These are phyloP conservation scores for Aspergillus costaricaensis DNA, from an alignment of 2,329 filamentous ascomycete genomes.

Conservation along the genomic window DNA sequence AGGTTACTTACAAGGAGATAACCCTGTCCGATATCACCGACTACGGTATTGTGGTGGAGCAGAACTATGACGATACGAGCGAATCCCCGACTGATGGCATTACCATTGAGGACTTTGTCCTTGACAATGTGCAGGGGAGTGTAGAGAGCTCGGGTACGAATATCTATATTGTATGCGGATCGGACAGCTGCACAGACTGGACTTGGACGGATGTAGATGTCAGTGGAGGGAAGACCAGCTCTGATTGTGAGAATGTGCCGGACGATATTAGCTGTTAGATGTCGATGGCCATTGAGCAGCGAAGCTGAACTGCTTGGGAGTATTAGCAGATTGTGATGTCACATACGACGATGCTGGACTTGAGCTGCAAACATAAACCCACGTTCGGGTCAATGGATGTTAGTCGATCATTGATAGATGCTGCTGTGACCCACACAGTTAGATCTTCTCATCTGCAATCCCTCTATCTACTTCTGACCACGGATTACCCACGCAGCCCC, in stretches of 20 bases:
- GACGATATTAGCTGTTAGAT: constrained; percentile 36
- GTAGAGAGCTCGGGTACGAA: not conserved
- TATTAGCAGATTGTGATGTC: no score
- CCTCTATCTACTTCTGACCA: no score
- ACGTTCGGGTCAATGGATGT: no score
- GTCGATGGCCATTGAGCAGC: no score
- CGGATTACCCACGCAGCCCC: not conserved
- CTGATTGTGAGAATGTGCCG: constrained; percentile 47
- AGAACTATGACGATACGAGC: constrained; percentile 3
- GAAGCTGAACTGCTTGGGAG: no score
- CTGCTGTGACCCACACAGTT: not conserved
- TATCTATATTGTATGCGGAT: constrained; percentile 43
- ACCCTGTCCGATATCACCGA: not conserved
- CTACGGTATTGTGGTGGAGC: constrained; percentile 1
- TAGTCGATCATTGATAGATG: not conserved
- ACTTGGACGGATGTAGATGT: constrained; percentile 54
- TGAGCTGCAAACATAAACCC: no score
- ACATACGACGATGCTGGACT: no score
- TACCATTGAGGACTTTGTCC: not conserved
- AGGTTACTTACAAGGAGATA: constrained; percentile 28
- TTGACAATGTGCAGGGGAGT: not conserved
- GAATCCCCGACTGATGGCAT: not conserved
- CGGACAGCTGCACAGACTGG: constrained; percentile 56
- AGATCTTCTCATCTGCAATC: not conserved
- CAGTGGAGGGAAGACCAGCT: constrained; percentile 54